Conservation (phyloP, 1,284 basidiomycete species). For the Trichosporon ovoides region DNA sequence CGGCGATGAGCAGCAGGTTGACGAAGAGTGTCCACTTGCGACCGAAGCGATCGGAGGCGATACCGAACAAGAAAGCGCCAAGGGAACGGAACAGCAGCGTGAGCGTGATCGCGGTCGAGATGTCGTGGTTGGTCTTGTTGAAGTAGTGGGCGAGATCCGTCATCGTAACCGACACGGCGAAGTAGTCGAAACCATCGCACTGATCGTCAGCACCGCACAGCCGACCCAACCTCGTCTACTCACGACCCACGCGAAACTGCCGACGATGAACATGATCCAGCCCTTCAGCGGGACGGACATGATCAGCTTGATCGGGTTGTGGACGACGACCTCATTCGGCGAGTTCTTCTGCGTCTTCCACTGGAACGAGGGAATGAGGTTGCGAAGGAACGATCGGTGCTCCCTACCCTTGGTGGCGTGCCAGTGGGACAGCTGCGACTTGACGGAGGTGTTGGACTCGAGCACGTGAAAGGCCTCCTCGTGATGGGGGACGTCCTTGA, state of each 20-base stretch:
- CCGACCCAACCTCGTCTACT: not conserved
- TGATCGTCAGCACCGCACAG: not conserved
- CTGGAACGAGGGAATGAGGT: not conserved
- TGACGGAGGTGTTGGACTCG: not conserved
- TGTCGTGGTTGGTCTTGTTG: conserved; percentile 25
- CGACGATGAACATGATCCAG: not conserved
- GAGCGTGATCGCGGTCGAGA: conserved; percentile 75
- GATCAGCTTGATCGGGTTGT: not conserved
- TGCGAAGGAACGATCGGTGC: not conserved
- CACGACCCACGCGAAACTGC: not conserved
- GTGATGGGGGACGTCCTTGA: not conserved
- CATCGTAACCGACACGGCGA: conserved; percentile 15
- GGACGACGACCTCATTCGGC: not conserved
- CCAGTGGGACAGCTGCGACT: conserved; percentile 2
- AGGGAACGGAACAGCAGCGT: conserved; percentile 84
- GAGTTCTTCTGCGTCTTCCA: conserved; percentile 6
- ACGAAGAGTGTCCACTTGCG: conserved; percentile 78
- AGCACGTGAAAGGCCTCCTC: not conserved
- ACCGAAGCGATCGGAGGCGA: conserved; percentile 69
- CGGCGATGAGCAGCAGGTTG: conserved; percentile 65
- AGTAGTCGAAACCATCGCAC: conserved; percentile 5
- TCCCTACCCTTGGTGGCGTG: not conserved
- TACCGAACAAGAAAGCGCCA: conserved; percentile 75
- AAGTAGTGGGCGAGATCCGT: conserved; percentile 11
- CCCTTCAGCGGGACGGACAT: not conserved